phyloP scores from a whole-genome alignment of 1,284 basidiomycete genomes.

The Phellopilus nigrolimitatus region DNA sequence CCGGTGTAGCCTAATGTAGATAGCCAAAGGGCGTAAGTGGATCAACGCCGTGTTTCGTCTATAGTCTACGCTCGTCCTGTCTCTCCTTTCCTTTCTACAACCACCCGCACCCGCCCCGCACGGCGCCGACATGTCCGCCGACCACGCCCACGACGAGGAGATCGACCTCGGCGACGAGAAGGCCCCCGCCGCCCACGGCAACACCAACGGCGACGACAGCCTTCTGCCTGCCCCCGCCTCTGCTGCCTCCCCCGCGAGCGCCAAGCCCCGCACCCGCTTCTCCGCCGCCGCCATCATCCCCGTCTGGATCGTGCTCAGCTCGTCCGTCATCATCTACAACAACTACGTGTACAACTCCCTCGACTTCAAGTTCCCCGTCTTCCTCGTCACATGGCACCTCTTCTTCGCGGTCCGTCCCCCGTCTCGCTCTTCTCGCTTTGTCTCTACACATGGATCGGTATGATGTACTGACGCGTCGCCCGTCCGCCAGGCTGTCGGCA shows the following conservation, averaged over 20 bases:
- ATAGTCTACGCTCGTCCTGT: neutral
- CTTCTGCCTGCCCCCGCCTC: slow-evolving; percentile 49
- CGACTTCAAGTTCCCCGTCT: slow-evolving; percentile 82
- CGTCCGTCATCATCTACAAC: slow-evolving; percentile 95
- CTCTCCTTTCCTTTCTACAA: neutral
- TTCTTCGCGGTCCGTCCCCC: slow-evolving; percentile 66
- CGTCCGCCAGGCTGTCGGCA: slow-evolving; percentile 71
- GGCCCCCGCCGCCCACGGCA: slow-evolving; percentile 8
- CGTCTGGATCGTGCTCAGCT: slow-evolving; percentile 87
- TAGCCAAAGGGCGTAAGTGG: no score
- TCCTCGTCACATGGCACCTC: slow-evolving; percentile 85
- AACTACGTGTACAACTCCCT: slow-evolving; percentile 85
- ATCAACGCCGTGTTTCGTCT: no score
- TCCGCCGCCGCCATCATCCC: slow-evolving; percentile 71
- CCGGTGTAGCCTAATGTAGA: no score
- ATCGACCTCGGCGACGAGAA: slow-evolving; percentile 1
- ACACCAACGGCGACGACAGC: slow-evolving; percentile 28
- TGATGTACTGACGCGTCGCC: slow-evolving; percentile 5
- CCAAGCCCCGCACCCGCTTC: slow-evolving; percentile 44
- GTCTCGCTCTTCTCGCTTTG: slow-evolving; percentile 23
- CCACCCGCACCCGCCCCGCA: neutral
- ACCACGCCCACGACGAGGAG: neutral
- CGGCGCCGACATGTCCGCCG: neutral
- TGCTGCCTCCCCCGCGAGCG: slow-evolving; percentile 29
- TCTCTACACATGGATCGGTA: slow-evolving; percentile 3